phyloP scores from a whole-genome alignment of 2,329 filamentous ascomycete species.

The Gaeumannomyces sp. region DNA sequence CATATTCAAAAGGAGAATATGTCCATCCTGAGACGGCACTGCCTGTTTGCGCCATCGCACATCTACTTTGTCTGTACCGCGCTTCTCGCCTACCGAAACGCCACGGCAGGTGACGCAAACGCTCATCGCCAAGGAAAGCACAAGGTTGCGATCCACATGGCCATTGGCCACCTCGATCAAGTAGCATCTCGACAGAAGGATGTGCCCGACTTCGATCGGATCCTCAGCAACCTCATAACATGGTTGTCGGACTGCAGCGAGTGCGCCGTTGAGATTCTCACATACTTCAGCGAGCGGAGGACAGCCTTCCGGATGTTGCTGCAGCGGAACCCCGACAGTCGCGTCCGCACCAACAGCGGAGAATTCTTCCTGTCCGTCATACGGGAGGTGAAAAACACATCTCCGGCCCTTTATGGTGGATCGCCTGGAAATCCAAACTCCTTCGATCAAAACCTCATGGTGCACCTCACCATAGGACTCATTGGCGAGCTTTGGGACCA shows the following conservation, averaged over 20 bases:
- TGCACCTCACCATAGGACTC: slow-evolving; percentile 30
- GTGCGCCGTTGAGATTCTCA: slow-evolving; percentile 53
- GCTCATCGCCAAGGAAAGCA: slow-evolving; percentile 23
- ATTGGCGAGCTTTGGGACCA: slow-evolving; percentile 45
- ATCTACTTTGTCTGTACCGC: slow-evolving; percentile 59
- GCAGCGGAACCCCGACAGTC: slow-evolving; percentile 50
- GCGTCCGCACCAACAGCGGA: slow-evolving; percentile 48
- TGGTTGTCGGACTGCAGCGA: slow-evolving; percentile 43
- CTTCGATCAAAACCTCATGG: slow-evolving; percentile 26
- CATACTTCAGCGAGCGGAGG: slow-evolving; percentile 52
- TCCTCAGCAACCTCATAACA: slow-evolving; percentile 36
- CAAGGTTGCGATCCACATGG: slow-evolving; percentile 44
- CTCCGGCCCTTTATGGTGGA: slow-evolving; percentile 42
- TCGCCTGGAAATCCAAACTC: slow-evolving; percentile 6
- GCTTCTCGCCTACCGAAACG: slow-evolving; percentile 33
- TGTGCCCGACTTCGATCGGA: slow-evolving; percentile 50
- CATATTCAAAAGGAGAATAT: slow-evolving; percentile 69
- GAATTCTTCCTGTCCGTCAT: slow-evolving; percentile 48
- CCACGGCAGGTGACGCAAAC: slow-evolving; percentile 18
- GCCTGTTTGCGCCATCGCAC: slow-evolving; percentile 69
- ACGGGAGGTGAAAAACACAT: slow-evolving; percentile 40
- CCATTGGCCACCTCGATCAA: slow-evolving; percentile 66
- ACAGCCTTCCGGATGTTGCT: slow-evolving; percentile 59
- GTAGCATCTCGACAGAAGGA: slow-evolving; percentile 68
- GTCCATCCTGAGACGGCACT: slow-evolving; percentile 66